phyloP scores from a whole-genome alignment of 192 early-diverging fungal genomes.

The Chytriomyces confervae region DNA sequence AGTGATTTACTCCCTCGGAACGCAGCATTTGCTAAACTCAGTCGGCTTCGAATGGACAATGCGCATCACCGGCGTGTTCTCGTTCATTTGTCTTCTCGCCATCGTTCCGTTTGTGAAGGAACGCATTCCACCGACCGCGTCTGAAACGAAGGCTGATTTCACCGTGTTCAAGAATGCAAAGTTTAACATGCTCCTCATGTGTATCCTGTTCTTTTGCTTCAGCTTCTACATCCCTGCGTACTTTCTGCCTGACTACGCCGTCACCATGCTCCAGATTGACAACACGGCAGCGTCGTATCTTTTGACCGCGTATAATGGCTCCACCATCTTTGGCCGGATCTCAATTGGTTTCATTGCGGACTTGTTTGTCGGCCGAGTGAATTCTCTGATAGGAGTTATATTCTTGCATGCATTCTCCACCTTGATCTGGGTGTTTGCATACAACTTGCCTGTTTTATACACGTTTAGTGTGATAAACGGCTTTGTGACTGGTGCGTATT shows the following conservation, averaged over 20 bases:
- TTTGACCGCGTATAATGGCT: constrained; percentile 70
- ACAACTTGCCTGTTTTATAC: constrained; percentile 37
- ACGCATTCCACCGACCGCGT: neutral
- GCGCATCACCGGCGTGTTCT: constrained; percentile 67
- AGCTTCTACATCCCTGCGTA: constrained; percentile 22
- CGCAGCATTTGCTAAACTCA: constrained; percentile 60
- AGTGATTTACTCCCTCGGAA: constrained; percentile 63
- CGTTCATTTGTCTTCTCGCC: constrained; percentile 46
- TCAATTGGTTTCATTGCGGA: constrained; percentile 69
- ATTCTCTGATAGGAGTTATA: constrained; percentile 60
- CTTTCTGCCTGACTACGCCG: constrained; percentile 24
- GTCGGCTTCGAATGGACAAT: constrained; percentile 70
- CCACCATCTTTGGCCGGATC: constrained; percentile 67
- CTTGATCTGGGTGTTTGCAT: constrained; percentile 56
- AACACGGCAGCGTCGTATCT: constrained; percentile 11
- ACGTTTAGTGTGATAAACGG: constrained; percentile 54
- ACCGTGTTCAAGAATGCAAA: neutral
- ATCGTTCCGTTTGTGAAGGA: constrained; percentile 37
- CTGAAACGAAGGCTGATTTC: neutral
- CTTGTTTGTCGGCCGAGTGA: constrained; percentile 61
- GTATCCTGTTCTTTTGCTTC: constrained; percentile 7
- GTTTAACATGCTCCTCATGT: neutral
- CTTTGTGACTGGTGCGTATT: constrained; percentile 50
- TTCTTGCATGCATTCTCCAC: constrained; percentile 32
- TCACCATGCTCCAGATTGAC: neutral